Evolutionary conservation across 805 yeast species (phyloP).

Genomic region (Blastobotrys mokoenaii): DNA sequence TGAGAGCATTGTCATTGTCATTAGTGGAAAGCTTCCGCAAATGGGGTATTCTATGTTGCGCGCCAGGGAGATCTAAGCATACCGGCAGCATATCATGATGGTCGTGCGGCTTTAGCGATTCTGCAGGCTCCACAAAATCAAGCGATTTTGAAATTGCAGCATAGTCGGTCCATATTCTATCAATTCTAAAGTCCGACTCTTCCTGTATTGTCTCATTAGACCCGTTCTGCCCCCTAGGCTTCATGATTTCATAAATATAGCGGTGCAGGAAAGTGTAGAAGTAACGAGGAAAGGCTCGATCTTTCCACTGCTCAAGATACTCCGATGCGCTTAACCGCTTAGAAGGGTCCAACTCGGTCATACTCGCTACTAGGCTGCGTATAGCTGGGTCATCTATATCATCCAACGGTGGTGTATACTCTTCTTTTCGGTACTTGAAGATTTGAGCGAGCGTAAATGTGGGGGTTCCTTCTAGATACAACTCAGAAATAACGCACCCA

Average conservation of each 20-base stretch:
- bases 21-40: constrained; percentile 15
- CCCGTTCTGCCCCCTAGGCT: constrained; percentile 9
- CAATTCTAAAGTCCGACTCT: constrained; percentile 50
- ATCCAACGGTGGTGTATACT: constrained; percentile 54
- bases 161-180: constrained; percentile 50
- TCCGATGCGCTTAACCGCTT: constrained; percentile 49
- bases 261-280: constrained; percentile 62
- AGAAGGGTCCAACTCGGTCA: constrained; percentile 58
- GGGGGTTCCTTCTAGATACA: constrained; percentile 79
- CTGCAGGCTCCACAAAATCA: constrained; percentile 5
- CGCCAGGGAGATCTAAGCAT: constrained; percentile 14
- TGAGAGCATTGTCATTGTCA: constrained; percentile 43
- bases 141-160: constrained; percentile 34
- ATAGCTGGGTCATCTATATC: constrained; percentile 45
- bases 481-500: constrained; percentile 80
- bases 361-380: constrained; percentile 46
- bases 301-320: constrained; percentile 44
- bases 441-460: constrained; percentile 80
- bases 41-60: constrained; percentile 13
- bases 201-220: constrained; percentile 22
- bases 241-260: constrained; percentile 43
- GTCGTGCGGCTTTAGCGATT: background rate
- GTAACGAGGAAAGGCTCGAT: constrained; percentile 51
- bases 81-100: constrained; percentile 9
- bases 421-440: constrained; percentile 69